Evolutionary conservation across 331 rosid genomes (phyloP).

Genomic region (Pyracantha coccinea): DNA sequence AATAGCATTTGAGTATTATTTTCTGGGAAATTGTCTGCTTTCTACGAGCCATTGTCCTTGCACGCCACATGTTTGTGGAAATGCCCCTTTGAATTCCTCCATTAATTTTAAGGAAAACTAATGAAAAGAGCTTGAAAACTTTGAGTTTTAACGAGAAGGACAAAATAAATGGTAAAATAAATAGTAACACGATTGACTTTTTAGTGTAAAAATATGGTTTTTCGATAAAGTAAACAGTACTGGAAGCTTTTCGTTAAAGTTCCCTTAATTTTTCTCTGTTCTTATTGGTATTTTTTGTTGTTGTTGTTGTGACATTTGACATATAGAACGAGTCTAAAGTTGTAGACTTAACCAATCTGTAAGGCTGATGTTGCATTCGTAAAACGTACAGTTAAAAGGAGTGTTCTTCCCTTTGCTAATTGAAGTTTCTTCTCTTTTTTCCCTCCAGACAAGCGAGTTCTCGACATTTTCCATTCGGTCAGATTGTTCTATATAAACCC

Average conservation of each 20-base stretch:
- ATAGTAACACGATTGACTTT: too few relatives aligned
- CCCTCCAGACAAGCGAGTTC: background rate
- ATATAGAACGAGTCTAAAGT: background rate
- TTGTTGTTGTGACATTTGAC: background rate
- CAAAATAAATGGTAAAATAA: too few relatives aligned
- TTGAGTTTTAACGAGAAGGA: too few relatives aligned
- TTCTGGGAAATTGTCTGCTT: background rate
- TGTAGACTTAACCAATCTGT: background rate
- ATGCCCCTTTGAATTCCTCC: background rate
- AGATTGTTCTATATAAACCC: background rate
- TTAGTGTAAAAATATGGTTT: too few relatives aligned
- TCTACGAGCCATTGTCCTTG: background rate
- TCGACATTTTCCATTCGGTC: background rate
- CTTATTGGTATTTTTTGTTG: background rate
- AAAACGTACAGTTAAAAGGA: background rate
- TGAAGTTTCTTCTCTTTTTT: background rate
- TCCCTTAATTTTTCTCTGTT: background rate
- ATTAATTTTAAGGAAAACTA: background rate
- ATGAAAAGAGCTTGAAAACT: too few relatives aligned
- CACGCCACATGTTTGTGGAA: conserved; percentile 10
- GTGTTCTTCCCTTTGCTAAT: background rate
- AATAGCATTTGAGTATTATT: background rate
- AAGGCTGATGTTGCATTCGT: background rate
- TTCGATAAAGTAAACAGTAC: too few relatives aligned
- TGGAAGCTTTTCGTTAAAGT: too few relatives aligned